A percentile compares a stretch with the other conserved stretches of the same genome.
Evolutionary conservation across 2,329 filamentous ascomycete genomes (phyloP).

Genomic region (Arthrinium phaeospermum): DNA sequence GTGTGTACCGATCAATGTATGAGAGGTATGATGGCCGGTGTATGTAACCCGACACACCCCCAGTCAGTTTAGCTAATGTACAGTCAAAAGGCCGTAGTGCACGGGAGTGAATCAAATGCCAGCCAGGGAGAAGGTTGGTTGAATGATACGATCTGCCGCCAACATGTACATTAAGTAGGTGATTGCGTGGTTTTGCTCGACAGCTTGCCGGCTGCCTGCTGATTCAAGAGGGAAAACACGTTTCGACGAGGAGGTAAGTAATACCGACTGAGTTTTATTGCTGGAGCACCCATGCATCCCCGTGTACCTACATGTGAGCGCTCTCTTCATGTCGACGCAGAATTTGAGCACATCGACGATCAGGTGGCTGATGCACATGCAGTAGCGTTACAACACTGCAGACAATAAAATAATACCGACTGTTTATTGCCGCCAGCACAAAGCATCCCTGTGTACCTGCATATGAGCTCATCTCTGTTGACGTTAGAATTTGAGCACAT

Average conservation of each 20-base stretch:
- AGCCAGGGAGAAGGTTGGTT: not conserved
- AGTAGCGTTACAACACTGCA: slow-evolving; percentile 12
- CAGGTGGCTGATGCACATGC: slow-evolving; percentile 14
- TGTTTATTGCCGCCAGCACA: not conserved
- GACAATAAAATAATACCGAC: not conserved
- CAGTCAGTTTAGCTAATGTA: not conserved
- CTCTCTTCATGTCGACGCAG: not conserved
- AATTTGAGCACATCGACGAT: not conserved
- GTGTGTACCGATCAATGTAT: not conserved
- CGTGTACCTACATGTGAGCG: not conserved
- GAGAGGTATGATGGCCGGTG: not conserved
- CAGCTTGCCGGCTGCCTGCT: not conserved
- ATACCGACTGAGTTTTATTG: not conserved
- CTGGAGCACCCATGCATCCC: not conserved
- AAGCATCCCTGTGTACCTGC: no score
- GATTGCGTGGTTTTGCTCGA: not conserved
- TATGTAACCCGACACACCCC: not conserved
- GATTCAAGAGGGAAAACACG: not conserved
- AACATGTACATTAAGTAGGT: not conserved
- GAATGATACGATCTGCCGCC: not conserved
- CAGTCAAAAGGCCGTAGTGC: not conserved
- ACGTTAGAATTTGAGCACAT: not conserved
- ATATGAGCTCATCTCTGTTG: no score
- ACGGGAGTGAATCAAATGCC: not conserved
- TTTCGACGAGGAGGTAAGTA: not conserved